These are phyloP conservation scores for Primulina eburnea DNA, from an alignment of 257 asterid species.

Conservation along the genomic window DNA sequence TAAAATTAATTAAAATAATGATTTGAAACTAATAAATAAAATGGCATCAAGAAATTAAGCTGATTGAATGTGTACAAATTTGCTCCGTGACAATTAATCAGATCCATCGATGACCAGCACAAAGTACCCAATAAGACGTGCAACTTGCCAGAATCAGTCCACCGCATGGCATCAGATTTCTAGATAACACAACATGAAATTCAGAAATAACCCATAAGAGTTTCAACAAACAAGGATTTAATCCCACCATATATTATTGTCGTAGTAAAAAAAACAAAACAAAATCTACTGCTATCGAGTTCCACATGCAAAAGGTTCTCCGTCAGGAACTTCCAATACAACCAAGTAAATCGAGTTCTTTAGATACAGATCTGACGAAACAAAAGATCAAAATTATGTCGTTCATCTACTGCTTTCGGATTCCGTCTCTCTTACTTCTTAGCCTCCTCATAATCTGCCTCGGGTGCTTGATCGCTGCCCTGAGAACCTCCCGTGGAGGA, in stretches of 20 bases:
- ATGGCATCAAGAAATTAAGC: too few relatives aligned
- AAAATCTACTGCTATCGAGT: constrained; percentile 7
- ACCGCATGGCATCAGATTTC: background rate
- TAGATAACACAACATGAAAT: background rate
- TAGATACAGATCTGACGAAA: constrained; percentile 30
- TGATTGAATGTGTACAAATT: too few relatives aligned
- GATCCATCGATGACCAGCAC: too few relatives aligned
- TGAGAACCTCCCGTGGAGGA: constrained; percentile 33
- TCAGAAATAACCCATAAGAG: constrained; percentile 16
- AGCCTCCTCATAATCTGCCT: constrained; percentile 69
- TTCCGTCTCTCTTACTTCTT: constrained; percentile 38
- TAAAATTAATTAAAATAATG: too few relatives aligned
- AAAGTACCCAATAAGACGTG: too few relatives aligned
- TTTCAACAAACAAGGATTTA: constrained; percentile 6
- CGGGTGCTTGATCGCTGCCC: constrained; percentile 56
- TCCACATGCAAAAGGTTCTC: constrained; percentile 16
- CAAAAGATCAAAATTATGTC: background rate
- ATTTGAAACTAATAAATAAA: too few relatives aligned
- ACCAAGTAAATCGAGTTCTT: constrained; percentile 12
- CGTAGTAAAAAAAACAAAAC: background rate
- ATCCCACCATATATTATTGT: constrained; percentile 19
- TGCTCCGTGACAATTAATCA: too few relatives aligned
- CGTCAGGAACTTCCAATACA: constrained; percentile 15
- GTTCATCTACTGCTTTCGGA: background rate
- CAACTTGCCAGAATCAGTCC: background rate